Evolutionary conservation across 805 yeast genomes (phyloP).

Genomic region (Zygotorulaspora sp.): DNA sequence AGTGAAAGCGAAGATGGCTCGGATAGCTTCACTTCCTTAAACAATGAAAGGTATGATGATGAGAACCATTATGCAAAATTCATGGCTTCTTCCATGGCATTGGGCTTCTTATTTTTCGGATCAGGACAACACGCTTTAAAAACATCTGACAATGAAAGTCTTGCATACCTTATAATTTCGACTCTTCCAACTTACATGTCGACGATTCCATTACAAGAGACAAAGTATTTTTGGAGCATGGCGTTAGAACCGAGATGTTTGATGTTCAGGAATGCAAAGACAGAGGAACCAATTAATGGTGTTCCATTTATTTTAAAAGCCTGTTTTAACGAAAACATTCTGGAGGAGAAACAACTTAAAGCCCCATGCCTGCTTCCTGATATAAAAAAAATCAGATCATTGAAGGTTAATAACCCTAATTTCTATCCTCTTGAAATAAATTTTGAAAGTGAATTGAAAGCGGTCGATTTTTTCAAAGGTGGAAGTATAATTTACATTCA

Average conservation of each 20-base stretch:
- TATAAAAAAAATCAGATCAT: conserved; percentile 43
- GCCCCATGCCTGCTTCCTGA: conserved; percentile 74
- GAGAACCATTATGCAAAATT: conserved; percentile 58
- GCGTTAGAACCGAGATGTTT: conserved; percentile 78
- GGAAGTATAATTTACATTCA: conserved; percentile 31
- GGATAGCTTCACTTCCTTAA: conserved; percentile 5
- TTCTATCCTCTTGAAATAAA: conserved; percentile 48
- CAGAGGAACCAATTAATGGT: conserved; percentile 48
- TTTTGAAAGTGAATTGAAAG: conserved; percentile 32
- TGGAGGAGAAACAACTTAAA: conserved; percentile 37
- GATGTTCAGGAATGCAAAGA: conserved; percentile 64
- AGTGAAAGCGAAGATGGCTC: conserved; percentile 7
- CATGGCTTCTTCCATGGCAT: conserved; percentile 71
- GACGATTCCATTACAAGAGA: conserved; percentile 66
- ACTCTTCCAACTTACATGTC: conserved; percentile 53
- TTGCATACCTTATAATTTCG: conserved; percentile 53
- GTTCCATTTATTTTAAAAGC: conserved; percentile 39
- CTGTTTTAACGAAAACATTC: conserved; percentile 36
- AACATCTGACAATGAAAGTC: conserved; percentile 44
- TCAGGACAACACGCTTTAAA: conserved; percentile 87
- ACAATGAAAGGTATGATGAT: conserved; percentile 26
- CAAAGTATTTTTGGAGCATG: conserved; percentile 87
- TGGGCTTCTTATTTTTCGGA: conserved; percentile 86
- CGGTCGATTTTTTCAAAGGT: conserved; percentile 25
- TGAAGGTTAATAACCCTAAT: conserved; percentile 45